Percentiles rank a stretch among this genome's conserved stretches.
These are phyloP conservation scores for Globisporangium viniferum DNA, from an alignment of 352 stramenopile genomes.

Conservation along the genomic window DNA sequence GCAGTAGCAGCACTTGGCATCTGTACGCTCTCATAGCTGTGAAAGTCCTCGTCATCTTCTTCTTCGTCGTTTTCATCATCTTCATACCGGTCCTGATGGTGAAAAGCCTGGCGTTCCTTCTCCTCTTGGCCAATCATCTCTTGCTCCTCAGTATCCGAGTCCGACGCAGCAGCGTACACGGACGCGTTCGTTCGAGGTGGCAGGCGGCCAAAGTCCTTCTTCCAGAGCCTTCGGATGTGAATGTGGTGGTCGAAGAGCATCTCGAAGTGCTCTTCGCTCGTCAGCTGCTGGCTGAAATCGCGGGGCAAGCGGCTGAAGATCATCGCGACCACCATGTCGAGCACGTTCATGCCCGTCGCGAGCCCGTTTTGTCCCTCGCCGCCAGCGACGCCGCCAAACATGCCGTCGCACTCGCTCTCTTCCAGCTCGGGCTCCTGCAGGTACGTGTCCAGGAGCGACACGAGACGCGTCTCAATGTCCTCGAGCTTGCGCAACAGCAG, in stretches of 20 bases:
- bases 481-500: constrained; percentile 76
- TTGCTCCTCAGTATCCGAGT: constrained; percentile 16
- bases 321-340: constrained; percentile 88
- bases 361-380: constrained; percentile 11
- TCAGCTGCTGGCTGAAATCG: constrained; percentile 48
- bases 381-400: constrained; percentile 29
- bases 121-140: constrained; percentile 12
- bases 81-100: constrained; percentile 10
- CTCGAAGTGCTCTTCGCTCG: constrained; percentile 66
- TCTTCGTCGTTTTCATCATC: constrained; percentile 12
- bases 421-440: constrained; percentile 55
- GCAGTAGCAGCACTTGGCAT: constrained; percentile 12
- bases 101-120: background rate
- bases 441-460: constrained; percentile 54
- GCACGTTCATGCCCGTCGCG: constrained; percentile 61
- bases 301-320: constrained; percentile 76
- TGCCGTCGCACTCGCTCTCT: constrained; percentile 42
- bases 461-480: constrained; percentile 71
- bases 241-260: constrained; percentile 78
- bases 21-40: constrained; percentile 12
- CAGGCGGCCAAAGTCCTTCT: constrained; percentile 80
- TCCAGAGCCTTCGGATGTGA: constrained; percentile 77
- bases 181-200: constrained; percentile 23
- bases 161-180: constrained; percentile 7
- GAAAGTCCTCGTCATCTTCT: constrained; percentile 4